Evolutionary conservation across 2,329 filamentous ascomycete genomes (phyloP), one percentile per base, ranked within the genome.

Genomic region (Colletotrichum orchidophilum): DNA sequence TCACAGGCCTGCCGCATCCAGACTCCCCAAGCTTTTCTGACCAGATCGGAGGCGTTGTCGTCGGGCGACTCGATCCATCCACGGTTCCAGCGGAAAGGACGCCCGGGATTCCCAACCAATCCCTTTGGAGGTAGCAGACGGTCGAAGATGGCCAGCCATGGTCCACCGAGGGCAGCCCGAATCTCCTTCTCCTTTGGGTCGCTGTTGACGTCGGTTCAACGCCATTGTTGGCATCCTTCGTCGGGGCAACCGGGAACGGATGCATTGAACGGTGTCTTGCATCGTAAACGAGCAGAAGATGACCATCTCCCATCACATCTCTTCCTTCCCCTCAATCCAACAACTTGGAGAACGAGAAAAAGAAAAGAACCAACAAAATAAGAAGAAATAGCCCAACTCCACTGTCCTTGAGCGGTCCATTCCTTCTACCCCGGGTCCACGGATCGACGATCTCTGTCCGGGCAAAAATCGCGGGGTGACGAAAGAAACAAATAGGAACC

Each of bases 61-160:
- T 29, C 54, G 27, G 54, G n/a, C 27, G 11, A 35, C 26, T 54
- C 31, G 63, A n/a, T 11, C 24, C 31, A 58, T 46, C 58, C 46
- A 50, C 64, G 27, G 42, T 33, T 46, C 52, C 68, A 63, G 29
- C 68, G 63, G 63, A 63, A 52, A 62, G 13, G 42, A 46, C n/a
- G 52, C 33, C 57, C 68, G 63, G 55, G 39, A 18, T 9, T 58
- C 52, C 63, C 57, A 58, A 27, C 35, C 57, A 31, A 26, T 66
- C 29, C 12, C 24, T n/a, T 31, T 12, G 46, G 9, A 26, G 26
- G 5, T n/a, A 12, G 27, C 7, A 18, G 15, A 46, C 39, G n/a
- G 39, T 46, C 39, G 24, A 21, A 8, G 35, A 46, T 11, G 57
- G 26, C n/a, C 35, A 29, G 24, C 27, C 21, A 46, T 26, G n/a